Percentiles rank a stretch among this genome's conserved stretches.
These are phyloP conservation scores for Yarrowia sp. DNA, from an alignment of 805 yeast species.

Conservation along the genomic window DNA sequence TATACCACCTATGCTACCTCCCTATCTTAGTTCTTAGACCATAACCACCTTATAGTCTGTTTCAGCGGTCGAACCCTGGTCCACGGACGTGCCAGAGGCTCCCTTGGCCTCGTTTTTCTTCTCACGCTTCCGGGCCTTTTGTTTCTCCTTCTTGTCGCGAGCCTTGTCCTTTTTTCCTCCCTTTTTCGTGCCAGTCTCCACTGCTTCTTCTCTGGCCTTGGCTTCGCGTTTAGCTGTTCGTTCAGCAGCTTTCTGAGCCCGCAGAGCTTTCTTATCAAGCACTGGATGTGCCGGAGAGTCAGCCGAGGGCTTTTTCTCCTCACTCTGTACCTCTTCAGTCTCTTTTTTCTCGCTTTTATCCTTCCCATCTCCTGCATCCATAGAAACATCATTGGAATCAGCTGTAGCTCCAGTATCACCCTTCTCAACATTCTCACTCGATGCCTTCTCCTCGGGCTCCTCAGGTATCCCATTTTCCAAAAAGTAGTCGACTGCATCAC, in stretches of 20 bases:
- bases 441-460: conserved; percentile 1
- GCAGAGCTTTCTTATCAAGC: background rate
- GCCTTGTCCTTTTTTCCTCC: conserved; percentile 41
- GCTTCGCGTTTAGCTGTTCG: conserved; percentile 6
- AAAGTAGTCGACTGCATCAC: conserved; percentile 19
- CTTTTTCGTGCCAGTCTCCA: background rate
- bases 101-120: conserved; percentile 39
- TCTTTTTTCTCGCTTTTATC: too few relatives aligned
- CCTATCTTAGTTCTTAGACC: background rate
- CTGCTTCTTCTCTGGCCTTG: conserved; percentile 14
- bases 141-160: conserved; percentile 44
- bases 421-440: too few relatives aligned
- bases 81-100: background rate
- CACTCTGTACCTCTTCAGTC: background rate
- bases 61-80: background rate
- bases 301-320: background rate
- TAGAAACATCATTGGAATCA: background rate
- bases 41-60: conserved; percentile 29
- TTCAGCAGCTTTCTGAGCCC: conserved; percentile 5
- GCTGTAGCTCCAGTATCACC: too few relatives aligned
- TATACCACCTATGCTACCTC: too few relatives aligned
- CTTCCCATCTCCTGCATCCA: too few relatives aligned
- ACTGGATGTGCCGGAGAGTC: background rate
- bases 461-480: conserved; percentile 29
- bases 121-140: conserved; percentile 44